Evolutionary conservation across 495 filamentous ascomycete genomes (phyloP).

Genomic region (Tricharina praecox): DNA sequence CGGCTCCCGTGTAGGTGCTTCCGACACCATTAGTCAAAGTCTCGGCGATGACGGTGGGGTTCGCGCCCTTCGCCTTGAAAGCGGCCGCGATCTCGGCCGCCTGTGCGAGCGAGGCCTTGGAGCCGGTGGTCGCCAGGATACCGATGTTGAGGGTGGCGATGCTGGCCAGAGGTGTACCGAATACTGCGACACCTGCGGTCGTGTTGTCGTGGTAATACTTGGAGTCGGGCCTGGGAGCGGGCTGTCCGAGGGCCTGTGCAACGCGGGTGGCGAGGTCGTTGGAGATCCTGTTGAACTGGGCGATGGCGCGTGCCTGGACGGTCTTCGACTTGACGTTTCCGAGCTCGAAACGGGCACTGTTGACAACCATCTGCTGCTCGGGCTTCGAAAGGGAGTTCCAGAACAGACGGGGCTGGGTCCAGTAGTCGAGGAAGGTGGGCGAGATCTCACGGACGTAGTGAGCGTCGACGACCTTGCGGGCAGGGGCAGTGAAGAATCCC

Average conservation of each 20-base stretch:
- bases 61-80: conserved; percentile 35
- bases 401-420: conserved; percentile 59
- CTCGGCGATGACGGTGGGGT: conserved; percentile 48
- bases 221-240: conserved; percentile 40
- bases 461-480: conserved; percentile 35
- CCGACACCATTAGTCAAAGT: conserved; percentile 38
- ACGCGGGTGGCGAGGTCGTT: conserved; percentile 54
- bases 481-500: conserved; percentile 59
- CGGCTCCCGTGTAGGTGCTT: conserved; percentile 52
- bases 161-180: conserved; percentile 37
- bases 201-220: conserved; percentile 56
- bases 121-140: conserved; percentile 39
- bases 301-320: conserved; percentile 47
- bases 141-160: conserved; percentile 51
- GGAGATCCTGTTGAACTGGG: conserved; percentile 53
- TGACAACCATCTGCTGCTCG: conserved; percentile 62
- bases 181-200: conserved; percentile 45
- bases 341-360: conserved; percentile 61
- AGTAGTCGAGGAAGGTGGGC: conserved; percentile 54
- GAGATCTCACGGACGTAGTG: conserved; percentile 41
- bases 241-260: conserved; percentile 42
- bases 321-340: conserved; percentile 38
- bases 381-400: conserved; percentile 55
- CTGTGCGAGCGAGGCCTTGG: conserved; percentile 30
- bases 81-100: conserved; percentile 33